A percentile compares a stretch with the other conserved stretches of the same genome.
These are phyloP conservation scores for Hemisphaericaspora xylofermentans DNA, from an alignment of 1,139 yeast species.

Conservation along the genomic window DNA sequence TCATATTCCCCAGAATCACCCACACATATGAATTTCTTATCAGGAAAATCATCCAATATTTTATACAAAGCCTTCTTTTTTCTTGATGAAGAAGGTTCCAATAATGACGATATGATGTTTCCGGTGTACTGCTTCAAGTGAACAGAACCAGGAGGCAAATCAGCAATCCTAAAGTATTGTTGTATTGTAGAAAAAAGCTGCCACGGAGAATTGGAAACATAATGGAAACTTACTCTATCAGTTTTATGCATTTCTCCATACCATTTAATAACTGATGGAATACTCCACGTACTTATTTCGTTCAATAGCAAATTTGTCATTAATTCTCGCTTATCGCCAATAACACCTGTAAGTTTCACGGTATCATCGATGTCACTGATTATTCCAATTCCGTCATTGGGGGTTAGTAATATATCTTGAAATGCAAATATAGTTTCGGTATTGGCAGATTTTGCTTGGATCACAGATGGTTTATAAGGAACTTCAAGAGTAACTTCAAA, in stretches of 20 bases:
- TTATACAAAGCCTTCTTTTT: conserved; percentile 65
- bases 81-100: conserved; percentile 84
- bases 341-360: conserved; percentile 82
- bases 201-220: conserved; percentile 95
- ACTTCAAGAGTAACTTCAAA: conserved; percentile 51
- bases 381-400: conserved; percentile 59
- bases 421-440: conserved; percentile 49
- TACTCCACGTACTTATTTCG: conserved; percentile 61
- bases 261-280: conserved; percentile 77
- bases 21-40: conserved; percentile 72
- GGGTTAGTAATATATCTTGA: conserved; percentile 43
- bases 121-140: conserved; percentile 89
- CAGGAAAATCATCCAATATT: conserved; percentile 73
- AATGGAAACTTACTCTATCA: conserved; percentile 64
- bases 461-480: conserved; percentile 53
- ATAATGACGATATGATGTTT: conserved; percentile 69
- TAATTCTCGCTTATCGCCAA: conserved; percentile 81
- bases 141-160: conserved; percentile 73
- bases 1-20: conserved; percentile 98
- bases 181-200: conserved; percentile 70
- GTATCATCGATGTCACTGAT: conserved; percentile 97
- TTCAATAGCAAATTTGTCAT: conserved; percentile 74
- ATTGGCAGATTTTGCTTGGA: conserved; percentile 39
- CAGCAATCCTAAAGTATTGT: conserved; percentile 53
- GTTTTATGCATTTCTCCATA: conserved; percentile 42